Evolutionary conservation across 305 asterid species (phyloP).

Genomic region (Ajuga reptans): DNA sequence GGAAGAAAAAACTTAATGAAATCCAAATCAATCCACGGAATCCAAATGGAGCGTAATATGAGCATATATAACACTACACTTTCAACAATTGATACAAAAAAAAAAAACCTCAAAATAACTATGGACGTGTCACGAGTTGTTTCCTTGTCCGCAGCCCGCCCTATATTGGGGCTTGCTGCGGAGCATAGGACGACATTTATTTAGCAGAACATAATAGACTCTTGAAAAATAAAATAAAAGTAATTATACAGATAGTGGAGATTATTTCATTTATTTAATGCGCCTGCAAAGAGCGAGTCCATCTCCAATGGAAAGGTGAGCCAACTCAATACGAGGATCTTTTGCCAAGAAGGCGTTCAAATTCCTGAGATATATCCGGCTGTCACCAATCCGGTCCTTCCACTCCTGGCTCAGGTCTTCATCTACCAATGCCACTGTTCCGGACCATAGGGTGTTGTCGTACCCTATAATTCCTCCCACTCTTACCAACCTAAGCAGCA

Average conservation of each 20-base stretch:
- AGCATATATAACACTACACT: too few relatives aligned
- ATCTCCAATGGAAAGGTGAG: slow-evolving; percentile 50
- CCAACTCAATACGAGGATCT: slow-evolving; percentile 40
- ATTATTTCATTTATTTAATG: slow-evolving; percentile 12
- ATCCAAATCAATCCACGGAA: too few relatives aligned
- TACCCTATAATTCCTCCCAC: slow-evolving; percentile 46
- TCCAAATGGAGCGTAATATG: too few relatives aligned
- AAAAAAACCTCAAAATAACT: too few relatives aligned
- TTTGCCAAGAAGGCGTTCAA: slow-evolving; percentile 38
- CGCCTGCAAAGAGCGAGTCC: slow-evolving; percentile 53
- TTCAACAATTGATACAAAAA: too few relatives aligned
- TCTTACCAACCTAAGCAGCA: slow-evolving; percentile 33
- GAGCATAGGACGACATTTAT: background rate
- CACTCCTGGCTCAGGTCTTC: slow-evolving; percentile 38
- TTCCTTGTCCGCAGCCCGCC: too few relatives aligned
- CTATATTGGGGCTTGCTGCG: too few relatives aligned
- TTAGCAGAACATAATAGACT: background rate
- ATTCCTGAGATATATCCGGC: slow-evolving; percentile 24
- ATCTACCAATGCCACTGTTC: slow-evolving; percentile 36
- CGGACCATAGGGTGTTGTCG: slow-evolving; percentile 56
- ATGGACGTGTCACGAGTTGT: too few relatives aligned
- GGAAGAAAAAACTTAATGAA: too few relatives aligned
- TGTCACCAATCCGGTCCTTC: slow-evolving; percentile 27
- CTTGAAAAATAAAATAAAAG: background rate
- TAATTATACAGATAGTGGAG: too few relatives aligned